Evolutionary conservation across 768 basidiomycete species (phyloP), one percentile per base, ranked within the genome.

Genomic region (Gymnopilus dilepis): DNA sequence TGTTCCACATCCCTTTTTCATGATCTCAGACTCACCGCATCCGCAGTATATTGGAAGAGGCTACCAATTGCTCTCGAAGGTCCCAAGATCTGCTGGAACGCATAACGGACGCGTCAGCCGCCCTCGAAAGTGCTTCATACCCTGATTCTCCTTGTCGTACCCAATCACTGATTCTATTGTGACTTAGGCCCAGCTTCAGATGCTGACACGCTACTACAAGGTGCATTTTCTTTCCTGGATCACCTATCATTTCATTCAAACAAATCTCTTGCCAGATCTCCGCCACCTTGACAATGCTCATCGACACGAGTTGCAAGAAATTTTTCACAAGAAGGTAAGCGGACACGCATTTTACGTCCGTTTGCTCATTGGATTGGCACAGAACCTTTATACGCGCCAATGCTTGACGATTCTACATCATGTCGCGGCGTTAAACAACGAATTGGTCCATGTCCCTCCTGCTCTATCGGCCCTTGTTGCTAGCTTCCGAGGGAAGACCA

Each of bases 401-500:
- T 86, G 82, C 65, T 75, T 97, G 24, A 73, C 79, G 9, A 79
- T 83, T 15, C 80, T 99, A 6, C 88, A 90, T 38, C 86, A 84
- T 58, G 91, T 97, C 63, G 91, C 93, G 62, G 70, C 78, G 13
- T 79, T 97, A 33, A 97, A 99, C 74, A 88, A 87, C 61, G 88
- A 90, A 59, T 83, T 98, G 38, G 84, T 95, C 1, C 81, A 87
- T 38, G 76, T 97, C 2, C 93, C 94, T 5, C 75, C 83, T 1
- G 77, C 80, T 1, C 76, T 99, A 30, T 78, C 83, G 0, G 74
- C 78, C 2, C 78, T 98, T 1, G 93, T 96, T 69, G 70, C 82
- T 0, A 88, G 86, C 69, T 86, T 96, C 65, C 82, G 90, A n/a
- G 75, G 80, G 58, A 82, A 92, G 69, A 92, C 87, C 30, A 91